Evolutionary conservation across 495 filamentous ascomycete genomes (phyloP).

Genomic region (Aspergillus affinis): DNA sequence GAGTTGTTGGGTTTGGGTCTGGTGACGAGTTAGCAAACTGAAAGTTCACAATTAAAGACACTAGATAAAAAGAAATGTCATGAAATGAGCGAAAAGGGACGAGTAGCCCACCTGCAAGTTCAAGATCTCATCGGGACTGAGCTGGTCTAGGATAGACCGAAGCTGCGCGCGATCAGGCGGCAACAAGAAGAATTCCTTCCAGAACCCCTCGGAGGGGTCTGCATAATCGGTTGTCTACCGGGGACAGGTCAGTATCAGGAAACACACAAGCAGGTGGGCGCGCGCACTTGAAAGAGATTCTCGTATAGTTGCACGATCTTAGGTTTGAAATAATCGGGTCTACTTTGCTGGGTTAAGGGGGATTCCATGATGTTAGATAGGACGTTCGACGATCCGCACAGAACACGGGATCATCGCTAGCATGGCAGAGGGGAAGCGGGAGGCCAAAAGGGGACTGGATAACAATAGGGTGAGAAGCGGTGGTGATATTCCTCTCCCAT

Average conservation of each 20-base stretch:
- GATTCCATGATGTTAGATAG: constrained; percentile 64
- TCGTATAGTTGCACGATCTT: constrained; percentile 93
- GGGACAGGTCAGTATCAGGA: constrained; percentile 4
- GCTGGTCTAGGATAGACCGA: constrained; percentile 60
- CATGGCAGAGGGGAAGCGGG: constrained; percentile 13
- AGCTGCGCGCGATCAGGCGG: constrained; percentile 70
- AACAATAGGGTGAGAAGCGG: background rate
- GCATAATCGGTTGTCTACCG: constrained; percentile 49
- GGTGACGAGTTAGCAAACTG: constrained; percentile 15
- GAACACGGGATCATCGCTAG: constrained; percentile 16
- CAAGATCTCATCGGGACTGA: constrained; percentile 73
- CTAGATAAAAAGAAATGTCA: too few relatives aligned
- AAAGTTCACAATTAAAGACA: background rate
- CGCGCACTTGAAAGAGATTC: constrained; percentile 74
- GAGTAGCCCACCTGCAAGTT: constrained; percentile 59
- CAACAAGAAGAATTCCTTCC: constrained; percentile 92
- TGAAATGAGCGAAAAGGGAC: too few relatives aligned
- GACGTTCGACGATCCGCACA: constrained; percentile 10
- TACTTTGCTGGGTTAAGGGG: constrained; percentile 87
- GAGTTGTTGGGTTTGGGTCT: constrained; percentile 74
- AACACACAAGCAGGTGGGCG: constrained; percentile 4
- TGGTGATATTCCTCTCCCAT: background rate
- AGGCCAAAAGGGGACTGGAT: background rate
- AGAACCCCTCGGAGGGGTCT: constrained; percentile 84
- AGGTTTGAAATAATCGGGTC: constrained; percentile 87